Evolutionary conservation across 495 filamentous ascomycete species (phyloP).

Genomic region (Xylaria acuta): DNA sequence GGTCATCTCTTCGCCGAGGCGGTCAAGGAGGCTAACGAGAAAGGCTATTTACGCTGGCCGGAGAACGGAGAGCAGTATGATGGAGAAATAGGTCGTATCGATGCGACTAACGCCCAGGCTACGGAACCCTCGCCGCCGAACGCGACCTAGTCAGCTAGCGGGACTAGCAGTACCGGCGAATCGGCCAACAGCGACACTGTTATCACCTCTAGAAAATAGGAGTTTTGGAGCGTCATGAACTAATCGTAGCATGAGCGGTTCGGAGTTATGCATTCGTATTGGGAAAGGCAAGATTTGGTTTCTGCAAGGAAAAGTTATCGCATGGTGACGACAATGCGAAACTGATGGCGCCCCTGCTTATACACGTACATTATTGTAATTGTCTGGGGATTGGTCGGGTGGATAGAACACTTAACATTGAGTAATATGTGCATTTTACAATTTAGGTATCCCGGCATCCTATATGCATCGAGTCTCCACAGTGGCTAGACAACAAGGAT

Average conservation of each 20-base stretch:
- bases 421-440: slow-evolving; percentile 3
- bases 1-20: slow-evolving; percentile 46
- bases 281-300: background rate
- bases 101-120: slow-evolving; percentile 15
- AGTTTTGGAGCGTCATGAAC: background rate
- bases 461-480: background rate
- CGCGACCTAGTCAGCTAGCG: background rate
- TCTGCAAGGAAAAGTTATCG: background rate
- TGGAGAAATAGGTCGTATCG: slow-evolving; percentile 33
- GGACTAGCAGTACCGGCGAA: background rate
- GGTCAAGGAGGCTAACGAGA: slow-evolving; percentile 41
- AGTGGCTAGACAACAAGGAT: background rate
- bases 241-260: background rate
- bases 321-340: background rate
- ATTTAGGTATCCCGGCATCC: background rate
- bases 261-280: background rate
- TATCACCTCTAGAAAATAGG: background rate
- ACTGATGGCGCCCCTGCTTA: background rate
- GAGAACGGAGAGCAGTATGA: slow-evolving; percentile 39
- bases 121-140: background rate
- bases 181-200: background rate
- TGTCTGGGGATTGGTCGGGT: background rate
- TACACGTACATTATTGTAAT: too few relatives aligned
- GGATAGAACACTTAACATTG: background rate
- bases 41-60: slow-evolving; percentile 46